Evolutionary conservation across 129 eudicot species (phyloP).

Genomic region (sunflower (Helianthus annuus)): DNA sequence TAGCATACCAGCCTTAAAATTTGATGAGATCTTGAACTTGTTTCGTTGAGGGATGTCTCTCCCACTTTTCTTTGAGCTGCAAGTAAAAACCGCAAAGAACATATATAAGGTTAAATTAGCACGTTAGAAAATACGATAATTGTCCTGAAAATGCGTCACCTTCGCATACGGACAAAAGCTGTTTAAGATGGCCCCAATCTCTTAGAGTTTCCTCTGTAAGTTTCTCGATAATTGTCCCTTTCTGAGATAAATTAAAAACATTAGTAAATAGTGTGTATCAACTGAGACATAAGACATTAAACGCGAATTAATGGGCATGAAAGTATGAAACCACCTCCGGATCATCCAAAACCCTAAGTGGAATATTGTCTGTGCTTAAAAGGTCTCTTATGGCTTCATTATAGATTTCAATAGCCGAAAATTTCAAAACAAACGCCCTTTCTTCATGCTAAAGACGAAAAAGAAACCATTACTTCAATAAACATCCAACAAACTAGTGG

Average conservation of each 20-base stretch:
- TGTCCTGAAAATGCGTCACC: constrained; percentile 36
- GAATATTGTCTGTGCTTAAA: constrained; percentile 78
- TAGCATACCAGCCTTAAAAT: constrained; percentile 80
- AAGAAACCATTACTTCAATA: constrained; percentile 1
- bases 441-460: constrained; percentile 79
- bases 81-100: constrained; percentile 11
- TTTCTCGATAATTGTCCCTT: constrained; percentile 89
- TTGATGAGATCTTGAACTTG: constrained; percentile 98
- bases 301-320: constrained; percentile 12
- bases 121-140: not conserved
- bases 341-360: constrained; percentile 92
- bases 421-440: constrained; percentile 88
- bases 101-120: not conserved
- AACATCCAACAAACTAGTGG: not conserved
- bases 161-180: constrained; percentile 85
- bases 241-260: constrained; percentile 39
- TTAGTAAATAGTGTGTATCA: constrained; percentile 11
- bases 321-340: constrained; percentile 63
- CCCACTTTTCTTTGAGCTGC: constrained; percentile 95
- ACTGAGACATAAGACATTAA: not conserved
- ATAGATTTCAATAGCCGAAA: constrained; percentile 96
- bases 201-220: constrained; percentile 92
- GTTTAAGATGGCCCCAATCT: constrained; percentile 87
- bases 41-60: constrained; percentile 95
- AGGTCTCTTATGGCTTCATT: constrained; percentile 99